phyloP scores from a whole-genome alignment of 2,329 filamentous ascomycete species.

The Aspergillus proliferans region DNA sequence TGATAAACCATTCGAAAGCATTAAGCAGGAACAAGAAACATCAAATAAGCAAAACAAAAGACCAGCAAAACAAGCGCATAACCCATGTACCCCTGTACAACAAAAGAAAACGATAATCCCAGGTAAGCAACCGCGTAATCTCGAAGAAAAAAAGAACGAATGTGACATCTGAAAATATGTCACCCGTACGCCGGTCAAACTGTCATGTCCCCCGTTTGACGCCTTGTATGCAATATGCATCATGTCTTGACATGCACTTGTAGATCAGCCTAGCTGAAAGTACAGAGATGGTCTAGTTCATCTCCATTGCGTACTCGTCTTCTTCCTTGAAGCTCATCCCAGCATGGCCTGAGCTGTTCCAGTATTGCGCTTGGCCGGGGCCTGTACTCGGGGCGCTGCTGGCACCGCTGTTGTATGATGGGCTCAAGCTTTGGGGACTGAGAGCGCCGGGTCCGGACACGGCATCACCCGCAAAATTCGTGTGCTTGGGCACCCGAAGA shows the following conservation, averaged over 20 bases:
- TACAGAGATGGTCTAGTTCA: conserved; percentile 24
- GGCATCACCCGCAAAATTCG: conserved; percentile 79
- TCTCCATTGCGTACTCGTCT: conserved; percentile 85
- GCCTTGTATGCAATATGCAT: conserved; percentile 18
- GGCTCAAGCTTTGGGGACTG: conserved; percentile 60
- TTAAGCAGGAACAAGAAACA: conserved; percentile 6
- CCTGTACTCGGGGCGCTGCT: conserved; percentile 52
- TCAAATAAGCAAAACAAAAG: conserved; percentile 23
- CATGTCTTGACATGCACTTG: conserved; percentile 14
- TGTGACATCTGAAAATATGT: conserved; percentile 13
- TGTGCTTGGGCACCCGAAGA: conserved; percentile 85
- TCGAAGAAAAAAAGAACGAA: conserved; percentile 18
- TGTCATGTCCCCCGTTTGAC: conserved; percentile 17
- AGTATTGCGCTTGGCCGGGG: conserved; percentile 48
- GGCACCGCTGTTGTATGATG: conserved; percentile 64
- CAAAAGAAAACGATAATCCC: conserved; percentile 25
- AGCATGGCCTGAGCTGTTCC: conserved; percentile 47
- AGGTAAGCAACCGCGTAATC: conserved; percentile 13
- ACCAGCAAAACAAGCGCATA: conserved; percentile 1
- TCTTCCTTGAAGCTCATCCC: conserved; percentile 83
- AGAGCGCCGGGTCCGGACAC: conserved; percentile 47
- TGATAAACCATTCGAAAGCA: conserved; percentile 12
- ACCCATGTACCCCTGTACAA: conserved; percentile 18
- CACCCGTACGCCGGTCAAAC: conserved; percentile 41
- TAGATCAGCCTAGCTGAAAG: conserved; percentile 5